Conservation (phyloP, 2,329 filamentous ascomycete genomes). For the Mycosphaerelloides madeirae region DNA sequence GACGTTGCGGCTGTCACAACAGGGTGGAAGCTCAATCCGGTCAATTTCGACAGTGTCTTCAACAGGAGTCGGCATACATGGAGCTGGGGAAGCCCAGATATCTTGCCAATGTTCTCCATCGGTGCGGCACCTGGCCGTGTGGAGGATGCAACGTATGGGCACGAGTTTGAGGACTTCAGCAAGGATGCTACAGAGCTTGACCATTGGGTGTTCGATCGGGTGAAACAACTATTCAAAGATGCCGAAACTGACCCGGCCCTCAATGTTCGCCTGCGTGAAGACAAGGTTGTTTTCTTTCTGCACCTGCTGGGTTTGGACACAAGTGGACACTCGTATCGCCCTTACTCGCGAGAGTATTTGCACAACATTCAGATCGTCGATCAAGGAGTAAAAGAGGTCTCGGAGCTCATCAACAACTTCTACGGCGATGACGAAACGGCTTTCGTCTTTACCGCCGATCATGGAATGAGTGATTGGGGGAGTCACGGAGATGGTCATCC, state of each 20-base stretch:
- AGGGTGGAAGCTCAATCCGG: conserved; percentile 96
- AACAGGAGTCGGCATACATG: conserved; percentile 95
- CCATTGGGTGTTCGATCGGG: conserved; percentile 91
- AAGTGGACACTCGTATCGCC: conserved; percentile 76
- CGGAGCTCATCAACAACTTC: conserved; percentile 75
- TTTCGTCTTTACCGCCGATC: conserved; percentile 94
- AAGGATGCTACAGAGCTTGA: conserved; percentile 76
- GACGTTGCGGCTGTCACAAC: conserved; percentile 97
- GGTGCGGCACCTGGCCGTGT: conserved; percentile 85
- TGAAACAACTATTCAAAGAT: conserved; percentile 77
- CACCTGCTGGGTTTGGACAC: conserved; percentile 92
- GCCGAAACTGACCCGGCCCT: conserved; percentile 75
- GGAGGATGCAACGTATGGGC: conserved; percentile 77
- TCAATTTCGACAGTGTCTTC: conserved; percentile 98
- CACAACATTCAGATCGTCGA: conserved; percentile 94
- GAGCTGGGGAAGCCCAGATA: conserved; percentile 98
- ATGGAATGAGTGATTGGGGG: conserved; percentile 99
- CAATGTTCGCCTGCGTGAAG: conserved; percentile 65
- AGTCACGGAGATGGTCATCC: conserved; percentile 97
- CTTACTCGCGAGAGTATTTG: conserved; percentile 93
- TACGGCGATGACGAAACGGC: conserved; percentile 79
- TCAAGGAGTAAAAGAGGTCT: conserved; percentile 78
- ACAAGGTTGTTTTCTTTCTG: conserved; percentile 91
- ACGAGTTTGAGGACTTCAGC: conserved; percentile 87
- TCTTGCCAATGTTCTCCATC: conserved; percentile 92